Evolutionary conservation across 257 asterid genomes (phyloP).

Genomic region (Capsicum baccatum): DNA sequence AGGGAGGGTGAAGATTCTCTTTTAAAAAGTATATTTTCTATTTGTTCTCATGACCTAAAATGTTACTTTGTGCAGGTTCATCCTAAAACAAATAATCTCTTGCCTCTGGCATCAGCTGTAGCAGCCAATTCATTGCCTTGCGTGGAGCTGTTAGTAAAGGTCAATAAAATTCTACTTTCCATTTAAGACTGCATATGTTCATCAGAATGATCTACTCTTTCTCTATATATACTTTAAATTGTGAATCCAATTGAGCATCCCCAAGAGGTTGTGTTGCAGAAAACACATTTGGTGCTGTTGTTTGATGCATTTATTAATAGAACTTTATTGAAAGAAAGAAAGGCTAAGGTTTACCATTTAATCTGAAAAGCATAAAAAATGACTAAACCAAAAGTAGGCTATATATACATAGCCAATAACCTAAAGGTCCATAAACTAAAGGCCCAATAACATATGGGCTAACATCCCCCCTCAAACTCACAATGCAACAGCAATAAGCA

Average conservation of each 20-base stretch:
- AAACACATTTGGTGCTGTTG: conserved; percentile 19
- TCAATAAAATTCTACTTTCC: conserved; percentile 31
- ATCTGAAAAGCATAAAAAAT: too few species aligned
- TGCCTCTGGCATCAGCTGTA: conserved; percentile 83
- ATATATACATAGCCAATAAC: too few species aligned
- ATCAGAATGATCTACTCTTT: neutral
- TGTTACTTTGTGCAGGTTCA: conserved; percentile 69
- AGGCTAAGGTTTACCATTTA: too few species aligned
- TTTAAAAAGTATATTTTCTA: conserved; percentile 8
- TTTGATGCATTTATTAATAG: too few species aligned
- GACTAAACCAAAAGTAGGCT: too few species aligned
- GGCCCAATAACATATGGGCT: too few species aligned
- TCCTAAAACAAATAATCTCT: conserved; percentile 63
- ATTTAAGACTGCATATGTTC: neutral
- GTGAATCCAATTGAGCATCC: conserved; percentile 12
- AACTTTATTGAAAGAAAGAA: too few species aligned
- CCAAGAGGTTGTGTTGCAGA: neutral
- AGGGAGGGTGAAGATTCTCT: neutral
- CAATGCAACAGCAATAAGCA: too few species aligned
- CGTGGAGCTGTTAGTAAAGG: conserved; percentile 81
- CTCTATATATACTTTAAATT: conserved; percentile 6
- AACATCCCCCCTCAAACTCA: too few species aligned
- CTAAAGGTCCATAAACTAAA: too few species aligned
- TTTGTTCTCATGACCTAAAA: conserved; percentile 19
- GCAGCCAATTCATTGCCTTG: conserved; percentile 89